phyloP scores from a whole-genome alignment of 2,329 filamentous ascomycete genomes.

The Epichloe sp. region DNA sequence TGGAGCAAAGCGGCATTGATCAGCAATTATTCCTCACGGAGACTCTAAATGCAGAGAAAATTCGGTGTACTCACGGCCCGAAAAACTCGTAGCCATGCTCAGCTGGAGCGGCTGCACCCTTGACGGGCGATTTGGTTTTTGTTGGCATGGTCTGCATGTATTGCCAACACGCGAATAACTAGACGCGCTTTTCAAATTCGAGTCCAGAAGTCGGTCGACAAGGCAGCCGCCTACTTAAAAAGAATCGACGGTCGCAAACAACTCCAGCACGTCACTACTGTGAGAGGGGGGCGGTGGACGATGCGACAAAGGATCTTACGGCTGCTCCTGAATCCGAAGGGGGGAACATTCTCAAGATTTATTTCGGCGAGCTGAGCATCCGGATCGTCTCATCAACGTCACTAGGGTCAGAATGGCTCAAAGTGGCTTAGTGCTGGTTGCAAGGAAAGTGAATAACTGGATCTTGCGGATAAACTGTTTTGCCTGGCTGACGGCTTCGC shows the following conservation, averaged over 20 bases:
- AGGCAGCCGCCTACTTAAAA: not conserved
- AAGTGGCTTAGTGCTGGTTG: not conserved
- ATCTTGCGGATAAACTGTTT: slow-evolving; percentile 9
- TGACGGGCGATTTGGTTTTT: slow-evolving; percentile 16
- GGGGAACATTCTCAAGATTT: not conserved
- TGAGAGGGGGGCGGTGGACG: not conserved
- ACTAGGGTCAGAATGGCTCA: not conserved
- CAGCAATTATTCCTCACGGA: not conserved
- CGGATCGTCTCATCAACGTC: slow-evolving; percentile 14
- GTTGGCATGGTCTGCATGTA: slow-evolving; percentile 17
- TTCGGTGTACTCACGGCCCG: slow-evolving; percentile 30
- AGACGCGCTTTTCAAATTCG: not conserved
- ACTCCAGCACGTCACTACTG: not conserved
- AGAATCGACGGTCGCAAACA: not conserved
- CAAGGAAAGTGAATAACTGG: not conserved
- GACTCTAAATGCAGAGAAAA: not conserved
- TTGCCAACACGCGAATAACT: not conserved
- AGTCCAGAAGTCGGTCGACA: not conserved
- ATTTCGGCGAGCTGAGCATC: slow-evolving; percentile 12
- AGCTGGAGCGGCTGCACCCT: slow-evolving; percentile 10
- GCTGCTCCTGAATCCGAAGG: slow-evolving; percentile 1
- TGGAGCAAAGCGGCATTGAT: not conserved
- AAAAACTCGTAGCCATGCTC: slow-evolving; percentile 38
- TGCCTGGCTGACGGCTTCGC: not conserved
- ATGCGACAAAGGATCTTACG: not conserved